A percentile compares a stretch with the other conserved stretches of the same genome.
Conservation (phyloP, 176 grass and related monocot species). For the Bonia amplexicaulis region DNA sequence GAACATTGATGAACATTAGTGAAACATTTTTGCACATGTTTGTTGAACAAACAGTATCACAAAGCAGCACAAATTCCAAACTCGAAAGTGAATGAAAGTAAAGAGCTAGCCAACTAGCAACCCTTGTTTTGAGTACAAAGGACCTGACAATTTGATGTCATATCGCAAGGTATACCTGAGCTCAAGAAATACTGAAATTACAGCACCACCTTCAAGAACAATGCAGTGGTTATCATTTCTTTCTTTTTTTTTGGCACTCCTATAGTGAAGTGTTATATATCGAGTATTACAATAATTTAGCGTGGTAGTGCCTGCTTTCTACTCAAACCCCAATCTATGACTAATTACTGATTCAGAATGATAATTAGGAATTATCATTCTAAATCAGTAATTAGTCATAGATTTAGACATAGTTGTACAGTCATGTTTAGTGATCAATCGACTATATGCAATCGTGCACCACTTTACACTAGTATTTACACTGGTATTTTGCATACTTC, state of each 20-base stretch:
- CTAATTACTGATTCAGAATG: too few species aligned
- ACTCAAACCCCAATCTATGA: not conserved
- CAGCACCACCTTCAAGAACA: not conserved
- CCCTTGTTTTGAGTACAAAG: not conserved
- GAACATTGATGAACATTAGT: slow-evolving; percentile 21
- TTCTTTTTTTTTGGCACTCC: not conserved
- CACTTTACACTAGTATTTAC: not conserved
- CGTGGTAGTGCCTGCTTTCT: not conserved
- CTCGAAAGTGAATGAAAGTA: not conserved
- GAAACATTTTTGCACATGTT: slow-evolving; percentile 2
- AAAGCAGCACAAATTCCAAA: not conserved
- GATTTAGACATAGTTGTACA: not conserved
- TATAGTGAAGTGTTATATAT: not conserved
- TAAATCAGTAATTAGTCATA: slow-evolving; percentile 5
- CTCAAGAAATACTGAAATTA: slow-evolving; percentile 2
- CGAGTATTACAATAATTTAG: not conserved
- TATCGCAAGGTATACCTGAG: slow-evolving; percentile 3
- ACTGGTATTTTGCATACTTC: not conserved
- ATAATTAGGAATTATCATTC: not conserved
- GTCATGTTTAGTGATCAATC: not conserved
- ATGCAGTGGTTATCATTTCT: not conserved
- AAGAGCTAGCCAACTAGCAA: not conserved
- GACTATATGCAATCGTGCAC: not conserved
- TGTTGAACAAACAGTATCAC: not conserved
- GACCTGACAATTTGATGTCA: not conserved